A percentile compares a stretch with the other conserved stretches of the same genome.
Evolutionary conservation across 345 rosid genomes (phyloP).

Genomic region (Pugionium cornutum): DNA sequence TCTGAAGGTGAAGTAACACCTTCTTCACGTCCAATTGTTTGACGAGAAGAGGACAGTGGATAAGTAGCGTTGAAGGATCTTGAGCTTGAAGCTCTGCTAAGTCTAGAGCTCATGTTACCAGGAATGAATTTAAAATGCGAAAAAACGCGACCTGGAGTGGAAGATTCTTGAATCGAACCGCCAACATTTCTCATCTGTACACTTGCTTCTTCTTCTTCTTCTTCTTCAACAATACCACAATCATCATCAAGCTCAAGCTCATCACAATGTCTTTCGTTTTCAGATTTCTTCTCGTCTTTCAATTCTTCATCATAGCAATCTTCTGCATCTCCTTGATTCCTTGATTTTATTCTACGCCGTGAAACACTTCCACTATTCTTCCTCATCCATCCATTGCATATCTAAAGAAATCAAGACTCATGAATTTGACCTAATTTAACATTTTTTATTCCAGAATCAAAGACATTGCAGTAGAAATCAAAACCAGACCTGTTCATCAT

Average conservation of each 20-base stretch:
- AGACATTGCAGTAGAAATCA: background rate
- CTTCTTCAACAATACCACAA: slow-evolving; percentile 42
- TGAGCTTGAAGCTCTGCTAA: slow-evolving; percentile 73
- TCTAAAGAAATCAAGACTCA: slow-evolving; percentile 38
- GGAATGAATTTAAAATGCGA: slow-evolving; percentile 90
- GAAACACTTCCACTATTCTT: slow-evolving; percentile 42
- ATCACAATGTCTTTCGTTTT: slow-evolving; percentile 39
- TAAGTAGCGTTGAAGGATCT: slow-evolving; percentile 71
- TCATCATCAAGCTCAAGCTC: slow-evolving; percentile 46
- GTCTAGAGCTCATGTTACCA: slow-evolving; percentile 74
- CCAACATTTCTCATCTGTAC: slow-evolving; percentile 39
- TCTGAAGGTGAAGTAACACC: slow-evolving; percentile 39
- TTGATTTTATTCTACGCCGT: slow-evolving; percentile 34
- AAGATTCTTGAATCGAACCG: slow-evolving; percentile 55
- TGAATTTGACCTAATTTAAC: background rate
- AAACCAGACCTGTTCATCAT: slow-evolving; percentile 46
- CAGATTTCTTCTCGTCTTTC: slow-evolving; percentile 44
- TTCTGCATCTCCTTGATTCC: slow-evolving; percentile 43
- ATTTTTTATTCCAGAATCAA: background rate
- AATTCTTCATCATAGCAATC: slow-evolving; percentile 47
- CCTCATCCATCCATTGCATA: slow-evolving; percentile 45
- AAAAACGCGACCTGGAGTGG: slow-evolving; percentile 58
- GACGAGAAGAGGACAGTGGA: slow-evolving; percentile 48
- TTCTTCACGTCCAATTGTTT: slow-evolving; percentile 42
- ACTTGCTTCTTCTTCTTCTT: slow-evolving; percentile 33